These are phyloP conservation scores for Babesia divergens DNA, from an alignment of 169 alveolate genomes.

Conservation along the genomic window DNA sequence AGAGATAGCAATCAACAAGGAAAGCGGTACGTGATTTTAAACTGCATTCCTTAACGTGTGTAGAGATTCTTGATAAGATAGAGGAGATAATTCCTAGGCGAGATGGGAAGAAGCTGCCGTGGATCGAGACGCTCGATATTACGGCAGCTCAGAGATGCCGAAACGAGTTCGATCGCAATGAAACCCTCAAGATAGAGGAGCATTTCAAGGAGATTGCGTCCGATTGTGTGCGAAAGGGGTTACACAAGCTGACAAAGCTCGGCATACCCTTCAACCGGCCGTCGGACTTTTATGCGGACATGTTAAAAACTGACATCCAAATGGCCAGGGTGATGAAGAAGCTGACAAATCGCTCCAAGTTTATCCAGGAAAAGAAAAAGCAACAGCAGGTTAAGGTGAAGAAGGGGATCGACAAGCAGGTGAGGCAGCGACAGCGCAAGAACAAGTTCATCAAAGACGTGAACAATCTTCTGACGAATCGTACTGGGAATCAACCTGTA, in stretches of 20 bases:
- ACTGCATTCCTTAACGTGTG: background rate
- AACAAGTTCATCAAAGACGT: slow-evolving; percentile 57
- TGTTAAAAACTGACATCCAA: slow-evolving; percentile 53
- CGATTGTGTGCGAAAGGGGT: slow-evolving; percentile 35
- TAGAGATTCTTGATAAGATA: slow-evolving; percentile 23
- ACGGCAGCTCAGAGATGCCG: background rate
- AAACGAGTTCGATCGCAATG: slow-evolving; percentile 11
- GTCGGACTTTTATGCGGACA: slow-evolving; percentile 58
- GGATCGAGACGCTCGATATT: slow-evolving; percentile 43
- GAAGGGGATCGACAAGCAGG: slow-evolving; percentile 31
- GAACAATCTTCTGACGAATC: background rate
- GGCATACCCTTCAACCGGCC: slow-evolving; percentile 51
- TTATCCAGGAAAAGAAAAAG: slow-evolving; percentile 1
- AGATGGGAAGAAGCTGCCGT: slow-evolving; percentile 22
- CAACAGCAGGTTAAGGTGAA: slow-evolving; percentile 12
- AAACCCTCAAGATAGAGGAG: slow-evolving; percentile 29
- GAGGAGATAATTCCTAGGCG: slow-evolving; percentile 9
- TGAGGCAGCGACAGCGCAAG: slow-evolving; percentile 40
- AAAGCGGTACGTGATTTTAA: background rate
- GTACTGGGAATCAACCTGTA: background rate
- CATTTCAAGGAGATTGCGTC: slow-evolving; percentile 50
- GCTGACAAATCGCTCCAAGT: slow-evolving; percentile 10
- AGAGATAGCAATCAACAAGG: background rate
- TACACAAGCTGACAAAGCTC: slow-evolving; percentile 8
- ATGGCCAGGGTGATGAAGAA: slow-evolving; percentile 39